Percentiles rank a stretch among this genome's conserved stretches.
Evolutionary conservation across 257 asterid species (phyloP).

Genomic region (Rehmannia glutinosa): DNA sequence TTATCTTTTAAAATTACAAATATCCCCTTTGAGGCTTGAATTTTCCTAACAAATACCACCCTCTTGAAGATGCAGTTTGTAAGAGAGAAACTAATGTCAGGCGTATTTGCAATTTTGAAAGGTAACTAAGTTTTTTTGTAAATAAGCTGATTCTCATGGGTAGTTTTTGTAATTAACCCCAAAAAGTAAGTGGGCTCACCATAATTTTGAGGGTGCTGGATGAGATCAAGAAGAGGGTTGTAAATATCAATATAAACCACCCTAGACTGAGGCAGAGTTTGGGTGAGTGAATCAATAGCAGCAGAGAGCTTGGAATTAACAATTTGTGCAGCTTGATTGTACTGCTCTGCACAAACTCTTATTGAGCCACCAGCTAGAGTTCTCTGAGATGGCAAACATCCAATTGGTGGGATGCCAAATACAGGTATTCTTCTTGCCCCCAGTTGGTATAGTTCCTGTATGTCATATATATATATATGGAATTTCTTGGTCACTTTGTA

Average conservation of each 20-base stretch:
- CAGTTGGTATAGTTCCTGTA: constrained; percentile 40
- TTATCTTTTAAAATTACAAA: too few species aligned
- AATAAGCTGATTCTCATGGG: too few species aligned
- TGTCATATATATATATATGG: not conserved
- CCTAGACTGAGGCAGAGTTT: constrained; percentile 29
- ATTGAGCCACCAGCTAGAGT: constrained; percentile 35
- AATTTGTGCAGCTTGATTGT: constrained; percentile 35
- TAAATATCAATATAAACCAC: constrained; percentile 43
- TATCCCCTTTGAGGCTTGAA: not conserved
- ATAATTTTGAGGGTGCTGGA: constrained; percentile 35
- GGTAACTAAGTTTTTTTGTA: too few species aligned
- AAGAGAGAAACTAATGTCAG: too few species aligned
- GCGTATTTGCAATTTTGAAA: too few species aligned
- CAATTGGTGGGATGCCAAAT: constrained; percentile 37
- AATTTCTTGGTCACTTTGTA: too few species aligned
- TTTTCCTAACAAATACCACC: too few species aligned
- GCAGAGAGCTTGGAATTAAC: constrained; percentile 36
- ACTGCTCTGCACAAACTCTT: constrained; percentile 29
- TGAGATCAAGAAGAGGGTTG: constrained; percentile 34
- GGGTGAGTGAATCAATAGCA: constrained; percentile 23
- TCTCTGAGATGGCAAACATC: constrained; percentile 49
- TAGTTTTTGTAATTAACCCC: too few species aligned
- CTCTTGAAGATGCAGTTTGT: too few species aligned
- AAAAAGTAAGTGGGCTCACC: too few species aligned
- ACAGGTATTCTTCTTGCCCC: constrained; percentile 50